Percentiles rank a stretch among this genome's conserved stretches.
Conservation (phyloP, 2,329 filamentous ascomycete genomes). For the Xylaria sp. region DNA sequence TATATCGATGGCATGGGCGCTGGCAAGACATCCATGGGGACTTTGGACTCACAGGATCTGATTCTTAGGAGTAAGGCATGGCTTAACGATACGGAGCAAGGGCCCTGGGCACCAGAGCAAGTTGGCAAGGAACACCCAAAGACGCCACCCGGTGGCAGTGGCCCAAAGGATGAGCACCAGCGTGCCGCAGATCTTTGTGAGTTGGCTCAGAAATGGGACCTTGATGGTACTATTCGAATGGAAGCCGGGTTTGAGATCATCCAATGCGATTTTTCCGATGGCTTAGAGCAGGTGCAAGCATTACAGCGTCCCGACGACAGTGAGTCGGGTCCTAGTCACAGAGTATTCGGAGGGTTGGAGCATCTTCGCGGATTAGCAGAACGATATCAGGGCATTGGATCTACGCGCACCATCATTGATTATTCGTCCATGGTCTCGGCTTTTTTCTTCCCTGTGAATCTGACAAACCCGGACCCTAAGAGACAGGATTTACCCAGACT, state of each 20-base stretch:
- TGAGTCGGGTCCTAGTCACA: background rate
- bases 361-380: slow-evolving; percentile 55
- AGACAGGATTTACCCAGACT: slow-evolving; percentile 51
- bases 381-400: slow-evolving; percentile 59
- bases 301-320: slow-evolving; percentile 45
- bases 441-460: slow-evolving; percentile 62
- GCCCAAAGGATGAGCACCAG: slow-evolving; percentile 56
- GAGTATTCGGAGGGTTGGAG: slow-evolving; percentile 47
- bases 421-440: slow-evolving; percentile 63
- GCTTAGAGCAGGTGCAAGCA: slow-evolving; percentile 52
- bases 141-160: background rate
- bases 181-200: slow-evolving; percentile 59
- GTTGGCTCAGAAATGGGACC: slow-evolving; percentile 6
- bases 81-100: background rate
- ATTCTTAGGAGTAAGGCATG: slow-evolving; percentile 60
- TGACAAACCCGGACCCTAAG: slow-evolving; percentile 54
- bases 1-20: slow-evolving; percentile 78
- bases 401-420: slow-evolving; percentile 55
- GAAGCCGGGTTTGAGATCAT: slow-evolving; percentile 27
- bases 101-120: background rate
- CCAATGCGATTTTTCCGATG: slow-evolving; percentile 55
- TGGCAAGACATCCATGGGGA: slow-evolving; percentile 72
- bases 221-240: slow-evolving; percentile 22
- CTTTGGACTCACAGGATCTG: slow-evolving; percentile 73
- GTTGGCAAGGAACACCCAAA: slow-evolving; percentile 10